A percentile compares a stretch with the other conserved stretches of the same genome.
Evolutionary conservation across 768 basidiomycete genomes (phyloP).

Genomic region (Harrya chromipes): DNA sequence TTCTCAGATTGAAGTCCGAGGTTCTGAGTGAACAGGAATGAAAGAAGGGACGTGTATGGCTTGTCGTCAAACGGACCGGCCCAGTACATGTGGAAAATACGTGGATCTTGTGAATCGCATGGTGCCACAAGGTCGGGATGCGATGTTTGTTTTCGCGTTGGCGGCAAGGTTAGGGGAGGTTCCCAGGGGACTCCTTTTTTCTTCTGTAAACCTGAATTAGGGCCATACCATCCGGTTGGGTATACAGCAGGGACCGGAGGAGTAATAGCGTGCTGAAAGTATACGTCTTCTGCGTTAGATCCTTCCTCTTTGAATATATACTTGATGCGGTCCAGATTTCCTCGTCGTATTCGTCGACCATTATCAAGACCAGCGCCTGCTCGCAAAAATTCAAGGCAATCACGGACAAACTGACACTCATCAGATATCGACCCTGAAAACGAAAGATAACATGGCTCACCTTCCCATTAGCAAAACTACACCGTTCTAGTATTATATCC

Average conservation of each 20-base stretch:
- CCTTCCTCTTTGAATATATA: conserved; percentile 70
- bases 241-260: conserved; percentile 23
- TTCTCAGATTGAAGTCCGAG: conserved; percentile 65
- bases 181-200: conserved; percentile 63
- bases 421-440: not conserved
- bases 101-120: conserved; percentile 76
- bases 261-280: conserved; percentile 4
- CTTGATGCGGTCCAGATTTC: conserved; percentile 70
- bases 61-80: conserved; percentile 96
- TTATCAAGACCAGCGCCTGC: conserved; percentile 84
- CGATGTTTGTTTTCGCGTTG: conserved; percentile 42
- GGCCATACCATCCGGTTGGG: conserved; percentile 37
- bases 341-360: conserved; percentile 66
- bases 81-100: conserved; percentile 96
- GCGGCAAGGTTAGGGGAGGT: conserved; percentile 45
- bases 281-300: conserved; percentile 17
- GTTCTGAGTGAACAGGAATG: conserved; percentile 93
- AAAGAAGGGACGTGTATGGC: conserved; percentile 88
- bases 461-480: conserved; percentile 75
- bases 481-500: conserved; percentile 82
- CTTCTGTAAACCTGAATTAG: conserved; percentile 53
- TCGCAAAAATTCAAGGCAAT: conserved; percentile 88
- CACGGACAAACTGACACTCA: conserved; percentile 76
- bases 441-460: conserved; percentile 33
- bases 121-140: conserved; percentile 39